Evolutionary conservation across 2,329 filamentous ascomycete species (phyloP).

Genomic region (Talaromyces sp.): DNA sequence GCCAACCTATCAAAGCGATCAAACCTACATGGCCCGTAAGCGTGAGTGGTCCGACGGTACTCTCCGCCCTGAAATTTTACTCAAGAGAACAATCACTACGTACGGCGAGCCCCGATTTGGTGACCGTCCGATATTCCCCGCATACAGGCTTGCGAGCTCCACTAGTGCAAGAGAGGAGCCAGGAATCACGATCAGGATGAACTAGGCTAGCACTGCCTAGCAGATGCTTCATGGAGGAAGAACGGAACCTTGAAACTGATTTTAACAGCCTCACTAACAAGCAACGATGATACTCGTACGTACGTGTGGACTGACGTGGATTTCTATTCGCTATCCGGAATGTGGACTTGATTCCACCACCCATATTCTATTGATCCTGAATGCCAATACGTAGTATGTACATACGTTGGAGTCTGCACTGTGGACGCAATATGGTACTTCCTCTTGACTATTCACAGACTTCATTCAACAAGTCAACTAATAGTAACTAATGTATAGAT

Average conservation of each 20-base stretch:
- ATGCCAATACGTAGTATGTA: background rate
- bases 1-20: background rate
- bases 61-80: background rate
- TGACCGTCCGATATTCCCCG: conserved; percentile 9
- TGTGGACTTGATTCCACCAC: background rate
- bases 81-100: conserved; percentile 2
- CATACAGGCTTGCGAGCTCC: conserved; percentile 6
- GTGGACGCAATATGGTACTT: background rate
- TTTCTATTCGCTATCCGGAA: background rate
- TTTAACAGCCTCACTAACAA: conserved; percentile 1
- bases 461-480: background rate
- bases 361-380: background rate
- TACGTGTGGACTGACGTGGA: background rate
- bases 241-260: background rate
- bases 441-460: background rate
- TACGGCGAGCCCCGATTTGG: conserved; percentile 1
- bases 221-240: background rate
- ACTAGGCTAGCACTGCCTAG: background rate
- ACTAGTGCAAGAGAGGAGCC: background rate
- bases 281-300: background rate
- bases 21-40: background rate
- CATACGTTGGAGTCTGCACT: background rate
- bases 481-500: background rate
- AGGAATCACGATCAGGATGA: background rate
- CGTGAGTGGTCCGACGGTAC: background rate